Conservation (phyloP, 1,284 basidiomycete species). For the Ustilago esculenta region DNA sequence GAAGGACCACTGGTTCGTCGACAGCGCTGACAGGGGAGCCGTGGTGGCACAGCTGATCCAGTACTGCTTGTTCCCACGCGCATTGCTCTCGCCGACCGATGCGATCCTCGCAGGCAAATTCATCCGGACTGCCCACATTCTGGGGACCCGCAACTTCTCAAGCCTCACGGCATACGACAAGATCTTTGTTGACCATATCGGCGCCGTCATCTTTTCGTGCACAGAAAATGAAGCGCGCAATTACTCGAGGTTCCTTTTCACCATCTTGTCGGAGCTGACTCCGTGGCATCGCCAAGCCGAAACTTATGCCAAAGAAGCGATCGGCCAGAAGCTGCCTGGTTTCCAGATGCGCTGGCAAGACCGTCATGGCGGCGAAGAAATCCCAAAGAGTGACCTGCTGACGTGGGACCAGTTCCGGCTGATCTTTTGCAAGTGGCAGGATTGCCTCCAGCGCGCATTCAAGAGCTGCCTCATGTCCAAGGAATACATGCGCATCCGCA, state of each 20-base stretch:
- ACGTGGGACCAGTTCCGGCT: slow-evolving; percentile 78
- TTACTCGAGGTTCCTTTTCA: slow-evolving; percentile 81
- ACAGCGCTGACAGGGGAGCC: slow-evolving; percentile 31
- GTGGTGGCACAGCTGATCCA: slow-evolving; percentile 74
- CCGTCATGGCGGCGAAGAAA: slow-evolving; percentile 52
- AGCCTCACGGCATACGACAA: slow-evolving; percentile 87
- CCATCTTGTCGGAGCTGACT: slow-evolving; percentile 78
- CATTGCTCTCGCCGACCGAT: slow-evolving; percentile 91
- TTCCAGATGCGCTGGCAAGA: slow-evolving; percentile 60
- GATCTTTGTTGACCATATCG: slow-evolving; percentile 70
- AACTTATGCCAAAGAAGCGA: slow-evolving; percentile 68
- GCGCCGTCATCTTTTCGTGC: slow-evolving; percentile 86
- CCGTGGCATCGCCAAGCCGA: slow-evolving; percentile 79
- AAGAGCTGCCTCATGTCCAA: slow-evolving; percentile 49
- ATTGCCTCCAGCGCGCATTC: slow-evolving; percentile 71
- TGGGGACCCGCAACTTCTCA: slow-evolving; percentile 86
- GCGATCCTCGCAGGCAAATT: slow-evolving; percentile 93
- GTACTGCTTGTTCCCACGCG: slow-evolving; percentile 91
- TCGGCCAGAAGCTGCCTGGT: slow-evolving; percentile 67
- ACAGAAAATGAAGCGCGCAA: slow-evolving; percentile 96
- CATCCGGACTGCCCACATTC: slow-evolving; percentile 83
- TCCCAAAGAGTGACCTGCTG: slow-evolving; percentile 73
- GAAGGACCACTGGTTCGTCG: slow-evolving; percentile 84
- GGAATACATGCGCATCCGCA: slow-evolving; percentile 66
- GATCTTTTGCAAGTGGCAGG: slow-evolving; percentile 83